These are phyloP conservation scores for Aegilops bicornis DNA, from an alignment of 176 grass and related monocot genomes.

Conservation along the genomic window DNA sequence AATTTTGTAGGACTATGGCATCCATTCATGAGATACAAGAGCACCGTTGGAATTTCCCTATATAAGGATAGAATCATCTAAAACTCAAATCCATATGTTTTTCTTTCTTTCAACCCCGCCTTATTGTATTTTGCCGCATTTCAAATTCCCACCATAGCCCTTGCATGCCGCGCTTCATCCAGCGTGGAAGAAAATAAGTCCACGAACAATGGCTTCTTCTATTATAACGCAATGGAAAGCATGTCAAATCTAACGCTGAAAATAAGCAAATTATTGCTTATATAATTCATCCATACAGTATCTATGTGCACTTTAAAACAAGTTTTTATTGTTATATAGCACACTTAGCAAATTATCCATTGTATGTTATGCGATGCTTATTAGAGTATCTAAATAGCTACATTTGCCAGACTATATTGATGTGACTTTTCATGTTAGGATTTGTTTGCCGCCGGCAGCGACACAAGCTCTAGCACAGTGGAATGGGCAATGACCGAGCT, in stretches of 20 bases:
- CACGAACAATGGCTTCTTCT: too few species aligned
- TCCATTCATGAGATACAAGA: not conserved
- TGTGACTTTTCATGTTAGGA: constrained; percentile 30
- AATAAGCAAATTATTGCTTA: not conserved
- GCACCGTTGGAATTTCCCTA: not conserved
- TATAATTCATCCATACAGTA: not conserved
- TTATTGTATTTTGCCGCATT: not conserved
- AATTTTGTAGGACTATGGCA: too few species aligned
- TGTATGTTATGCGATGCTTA: not conserved
- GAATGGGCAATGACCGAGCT: constrained; percentile 57
- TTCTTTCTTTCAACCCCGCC: not conserved
- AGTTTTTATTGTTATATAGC: not conserved
- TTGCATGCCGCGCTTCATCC: not conserved
- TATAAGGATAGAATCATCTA: not conserved
- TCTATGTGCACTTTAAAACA: not conserved
- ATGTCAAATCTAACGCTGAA: not conserved
- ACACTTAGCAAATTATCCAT: not conserved
- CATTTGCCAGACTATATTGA: not conserved
- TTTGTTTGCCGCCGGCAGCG: constrained; percentile 44
- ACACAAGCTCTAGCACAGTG: constrained; percentile 41
- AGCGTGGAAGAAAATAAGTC: too few species aligned
- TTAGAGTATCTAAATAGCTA: not conserved
- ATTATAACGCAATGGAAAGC: not conserved
- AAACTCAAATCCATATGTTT: not conserved
- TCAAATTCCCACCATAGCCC: not conserved